Evolutionary conservation across 148 eudicot genomes (phyloP).

Genomic region (Diospyros kaki): DNA sequence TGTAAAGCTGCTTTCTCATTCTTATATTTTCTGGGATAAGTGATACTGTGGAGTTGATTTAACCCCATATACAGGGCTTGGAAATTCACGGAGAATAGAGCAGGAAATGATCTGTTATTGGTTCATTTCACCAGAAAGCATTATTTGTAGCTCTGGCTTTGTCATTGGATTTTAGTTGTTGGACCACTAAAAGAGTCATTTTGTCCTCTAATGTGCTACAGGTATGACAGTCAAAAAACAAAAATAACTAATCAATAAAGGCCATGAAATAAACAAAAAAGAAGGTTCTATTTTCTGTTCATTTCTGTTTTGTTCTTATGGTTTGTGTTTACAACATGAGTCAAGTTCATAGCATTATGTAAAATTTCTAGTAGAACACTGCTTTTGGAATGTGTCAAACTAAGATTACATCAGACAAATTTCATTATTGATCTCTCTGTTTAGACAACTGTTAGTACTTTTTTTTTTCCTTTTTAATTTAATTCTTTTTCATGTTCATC

Average conservation of each 20-base stretch:
- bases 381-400: background rate
- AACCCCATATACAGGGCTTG: too few species aligned
- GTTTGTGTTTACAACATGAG: background rate
- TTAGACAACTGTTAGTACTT: too few species aligned
- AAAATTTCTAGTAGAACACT: background rate
- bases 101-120: conserved; percentile 5
- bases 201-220: too few species aligned
- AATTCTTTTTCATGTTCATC: background rate
- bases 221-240: background rate
- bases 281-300: background rate
- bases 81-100: background rate
- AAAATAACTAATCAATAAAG: background rate
- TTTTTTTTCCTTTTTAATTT: background rate
- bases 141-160: background rate
- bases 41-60: background rate
- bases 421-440: background rate
- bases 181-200: background rate
- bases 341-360: background rate
- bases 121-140: background rate
- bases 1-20: too few species aligned
- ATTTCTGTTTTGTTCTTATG: background rate
- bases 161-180: background rate
- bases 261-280: too few species aligned
- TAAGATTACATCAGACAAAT: background rate
- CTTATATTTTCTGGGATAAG: background rate